Conservation (phyloP, 352 stramenopile genomes). For the Pythium graminicola region DNA sequence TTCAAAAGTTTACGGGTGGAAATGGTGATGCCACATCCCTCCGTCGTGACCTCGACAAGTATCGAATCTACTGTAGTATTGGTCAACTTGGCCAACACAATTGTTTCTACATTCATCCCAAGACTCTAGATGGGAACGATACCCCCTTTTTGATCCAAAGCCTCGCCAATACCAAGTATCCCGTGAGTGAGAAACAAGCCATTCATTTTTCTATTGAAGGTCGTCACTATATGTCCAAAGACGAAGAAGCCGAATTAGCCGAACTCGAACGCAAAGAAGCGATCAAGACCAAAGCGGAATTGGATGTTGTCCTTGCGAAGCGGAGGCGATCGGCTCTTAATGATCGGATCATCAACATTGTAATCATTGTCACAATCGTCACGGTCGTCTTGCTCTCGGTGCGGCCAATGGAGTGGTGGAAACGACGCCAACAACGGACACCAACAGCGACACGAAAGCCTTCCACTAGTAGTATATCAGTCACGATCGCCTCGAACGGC, state of each 20-base stretch:
- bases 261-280: constrained; percentile 42
- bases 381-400: constrained; percentile 11
- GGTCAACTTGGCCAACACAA: constrained; percentile 48
- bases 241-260: constrained; percentile 52
- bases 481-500: not conserved
- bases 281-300: constrained; percentile 19
- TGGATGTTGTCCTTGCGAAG: constrained; percentile 10
- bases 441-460: not conserved
- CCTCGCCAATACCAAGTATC: constrained; percentile 49
- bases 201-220: constrained; percentile 78
- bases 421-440: not conserved
- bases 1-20: constrained; percentile 74
- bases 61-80: constrained; percentile 60
- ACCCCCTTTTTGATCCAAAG: constrained; percentile 54
- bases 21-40: constrained; percentile 49
- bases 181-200: constrained; percentile 54
- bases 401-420: constrained; percentile 9
- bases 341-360: constrained; percentile 14
- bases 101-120: constrained; percentile 57
- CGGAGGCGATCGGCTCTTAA: constrained; percentile 4
- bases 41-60: constrained; percentile 56
- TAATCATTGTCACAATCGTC: constrained; percentile 3
- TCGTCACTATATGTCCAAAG: constrained; percentile 40
- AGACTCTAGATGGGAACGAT: constrained; percentile 27
- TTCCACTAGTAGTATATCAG: constrained; percentile 2